Percentiles rank a stretch among this genome's conserved stretches.
Evolutionary conservation across 2,329 filamentous ascomycete genomes (phyloP).

Genomic region (Rutstroemia sydowiana): DNA sequence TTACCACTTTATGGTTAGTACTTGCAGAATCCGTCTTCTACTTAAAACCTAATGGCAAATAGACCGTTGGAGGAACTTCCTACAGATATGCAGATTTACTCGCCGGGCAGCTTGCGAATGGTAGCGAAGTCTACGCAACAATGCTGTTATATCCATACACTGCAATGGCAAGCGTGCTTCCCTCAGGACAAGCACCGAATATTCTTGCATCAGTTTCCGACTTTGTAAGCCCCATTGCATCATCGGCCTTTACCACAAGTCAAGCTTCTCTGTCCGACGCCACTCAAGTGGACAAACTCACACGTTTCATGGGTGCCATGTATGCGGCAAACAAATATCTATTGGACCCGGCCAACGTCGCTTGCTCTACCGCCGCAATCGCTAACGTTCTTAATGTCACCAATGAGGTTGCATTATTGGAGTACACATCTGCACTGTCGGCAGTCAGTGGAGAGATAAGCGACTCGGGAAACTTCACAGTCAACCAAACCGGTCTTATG

Average conservation of each 20-base stretch:
- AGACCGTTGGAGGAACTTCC: constrained; percentile 26
- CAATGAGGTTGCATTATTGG: constrained; percentile 17
- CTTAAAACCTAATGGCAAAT: not conserved
- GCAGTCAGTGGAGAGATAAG: constrained; percentile 25
- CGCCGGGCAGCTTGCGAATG: constrained; percentile 23
- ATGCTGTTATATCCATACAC: constrained; percentile 30
- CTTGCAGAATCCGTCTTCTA: not conserved
- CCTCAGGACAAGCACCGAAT: not conserved
- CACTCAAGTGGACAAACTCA: constrained; percentile 11
- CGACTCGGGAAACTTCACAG: constrained; percentile 21
- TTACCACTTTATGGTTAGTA: not conserved
- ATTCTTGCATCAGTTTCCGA: constrained; percentile 4
- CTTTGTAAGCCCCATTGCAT: constrained; percentile 10
- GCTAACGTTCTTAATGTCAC: constrained; percentile 19
- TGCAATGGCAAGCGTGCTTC: constrained; percentile 15
- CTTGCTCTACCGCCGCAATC: not conserved
- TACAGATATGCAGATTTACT: constrained; percentile 25
- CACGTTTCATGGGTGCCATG: constrained; percentile 25
- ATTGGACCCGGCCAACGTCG: constrained; percentile 6
- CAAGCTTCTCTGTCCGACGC: constrained; percentile 13
- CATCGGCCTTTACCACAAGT: constrained; percentile 24
- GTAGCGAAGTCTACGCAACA: constrained; percentile 26
- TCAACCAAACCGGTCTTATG: constrained; percentile 19
- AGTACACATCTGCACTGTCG: constrained; percentile 24
- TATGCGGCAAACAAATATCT: constrained; percentile 26